A percentile compares a stretch with the other conserved stretches of the same genome.
These are phyloP conservation scores for Cutaneotrichosporon sp. DNA, from an alignment of 1,284 basidiomycete genomes.

Conservation along the genomic window DNA sequence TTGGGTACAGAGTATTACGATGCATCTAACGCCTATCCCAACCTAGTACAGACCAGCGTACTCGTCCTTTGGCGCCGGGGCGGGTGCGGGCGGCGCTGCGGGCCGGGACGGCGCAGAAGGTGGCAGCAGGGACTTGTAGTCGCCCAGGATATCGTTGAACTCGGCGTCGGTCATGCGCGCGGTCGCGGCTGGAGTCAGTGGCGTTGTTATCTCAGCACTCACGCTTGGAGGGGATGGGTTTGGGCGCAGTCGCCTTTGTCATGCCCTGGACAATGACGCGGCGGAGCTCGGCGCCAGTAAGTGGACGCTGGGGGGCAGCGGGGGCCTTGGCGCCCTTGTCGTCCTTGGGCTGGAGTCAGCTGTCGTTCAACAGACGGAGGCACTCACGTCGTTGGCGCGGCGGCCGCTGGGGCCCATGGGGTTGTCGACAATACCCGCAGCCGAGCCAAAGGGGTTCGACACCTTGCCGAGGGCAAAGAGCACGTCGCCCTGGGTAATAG, in stretches of 20 bases:
- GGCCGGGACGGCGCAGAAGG: conserved; percentile 30
- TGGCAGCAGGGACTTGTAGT: conserved; percentile 40
- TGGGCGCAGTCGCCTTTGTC: conserved; percentile 55
- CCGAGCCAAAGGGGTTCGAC: conserved; percentile 60
- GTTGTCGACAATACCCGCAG: conserved; percentile 61
- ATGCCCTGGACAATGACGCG: conserved; percentile 66
- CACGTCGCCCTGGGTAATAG: conserved; percentile 87
- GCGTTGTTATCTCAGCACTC: background rate
- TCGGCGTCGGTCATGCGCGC: conserved; percentile 26
- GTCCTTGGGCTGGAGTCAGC: conserved; percentile 18
- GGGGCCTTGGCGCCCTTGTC: conserved; percentile 11
- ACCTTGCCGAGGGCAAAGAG: conserved; percentile 68
- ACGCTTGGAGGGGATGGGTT: conserved; percentile 28
- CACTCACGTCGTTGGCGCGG: conserved; percentile 32
- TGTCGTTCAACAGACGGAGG: background rate
- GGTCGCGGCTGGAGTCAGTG: conserved; percentile 11
- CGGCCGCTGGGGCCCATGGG: conserved; percentile 38
- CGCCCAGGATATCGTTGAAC: conserved; percentile 44
- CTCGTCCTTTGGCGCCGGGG: conserved; percentile 35
- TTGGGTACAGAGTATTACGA: background rate
- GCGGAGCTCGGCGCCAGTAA: conserved; percentile 66
- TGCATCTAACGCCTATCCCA: conserved; percentile 3
- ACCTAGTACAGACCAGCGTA: conserved; percentile 38
- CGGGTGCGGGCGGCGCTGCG: conserved; percentile 13
- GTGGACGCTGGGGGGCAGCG: conserved; percentile 45